Evolutionary conservation across 1,284 basidiomycete species (phyloP).

Genomic region (Ganoderma multipileum): DNA sequence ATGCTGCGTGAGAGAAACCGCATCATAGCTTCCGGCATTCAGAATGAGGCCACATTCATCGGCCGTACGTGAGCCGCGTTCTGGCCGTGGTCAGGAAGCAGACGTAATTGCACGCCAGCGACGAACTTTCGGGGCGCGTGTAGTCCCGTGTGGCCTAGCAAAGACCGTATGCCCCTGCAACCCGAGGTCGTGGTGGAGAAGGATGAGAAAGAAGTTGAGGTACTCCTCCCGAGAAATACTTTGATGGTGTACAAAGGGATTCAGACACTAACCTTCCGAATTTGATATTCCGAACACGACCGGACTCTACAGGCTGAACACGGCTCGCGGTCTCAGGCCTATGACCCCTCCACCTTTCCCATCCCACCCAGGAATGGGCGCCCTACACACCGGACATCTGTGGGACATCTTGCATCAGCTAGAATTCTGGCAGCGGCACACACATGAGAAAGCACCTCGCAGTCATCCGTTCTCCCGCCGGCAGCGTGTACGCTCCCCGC

Average conservation of each 20-base stretch:
- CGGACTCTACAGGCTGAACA: conserved; percentile 34
- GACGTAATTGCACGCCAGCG: not conserved
- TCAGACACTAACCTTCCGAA: conserved; percentile 13
- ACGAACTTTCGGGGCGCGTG: not conserved
- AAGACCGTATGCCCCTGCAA: not conserved
- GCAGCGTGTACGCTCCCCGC: conserved; percentile 51
- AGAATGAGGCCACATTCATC: conserved; percentile 1
- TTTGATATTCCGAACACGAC: conserved; percentile 9
- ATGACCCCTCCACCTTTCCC: conserved; percentile 49
- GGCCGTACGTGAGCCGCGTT: not conserved
- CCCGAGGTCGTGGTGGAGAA: not conserved
- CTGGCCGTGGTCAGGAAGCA: not conserved
- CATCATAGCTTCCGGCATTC: not conserved
- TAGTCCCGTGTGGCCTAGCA: not conserved
- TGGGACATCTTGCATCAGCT: not conserved
- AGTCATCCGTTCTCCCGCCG: conserved; percentile 35
- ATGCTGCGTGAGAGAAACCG: not conserved
- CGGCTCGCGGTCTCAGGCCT: conserved; percentile 44
- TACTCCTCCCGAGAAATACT: not conserved
- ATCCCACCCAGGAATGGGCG: conserved; percentile 48
- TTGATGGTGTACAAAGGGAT: not conserved
- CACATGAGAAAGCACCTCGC: conserved; percentile 33
- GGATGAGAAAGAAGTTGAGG: not conserved
- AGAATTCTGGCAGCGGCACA: conserved; percentile 2
- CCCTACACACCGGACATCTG: conserved; percentile 51